Evolutionary conservation across 345 rosid genomes (phyloP), one percentile per base, ranked within the genome.

Genomic region (Eucalyptus viminalis): DNA sequence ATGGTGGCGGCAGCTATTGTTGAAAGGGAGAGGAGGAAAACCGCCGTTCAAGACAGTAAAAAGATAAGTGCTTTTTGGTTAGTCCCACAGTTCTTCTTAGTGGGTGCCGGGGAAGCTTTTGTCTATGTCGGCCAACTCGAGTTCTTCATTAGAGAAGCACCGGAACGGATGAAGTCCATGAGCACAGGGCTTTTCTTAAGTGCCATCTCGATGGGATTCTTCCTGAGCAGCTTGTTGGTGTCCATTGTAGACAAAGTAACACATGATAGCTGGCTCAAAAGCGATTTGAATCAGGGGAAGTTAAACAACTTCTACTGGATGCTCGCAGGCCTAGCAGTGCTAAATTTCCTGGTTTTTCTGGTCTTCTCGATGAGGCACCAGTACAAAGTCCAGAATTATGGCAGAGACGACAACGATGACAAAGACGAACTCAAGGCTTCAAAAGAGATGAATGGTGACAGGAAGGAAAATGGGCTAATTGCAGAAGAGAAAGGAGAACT

Each of bases 71-170:
- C 97, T 54, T 96, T 95, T 90, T 95, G 97, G 98, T 92, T 97
- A 72, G 92, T 97, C 45, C 95, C 96, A 4, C 99, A 97, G 86
- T 96, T 90, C 89, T 96, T 96, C 91, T 93, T 96, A 9, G 99
- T 96, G 16, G 99, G 99, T 56, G 95, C 97, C 0, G 99, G 99
- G n/a, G 99, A 97, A 87, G 98, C 99, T 15, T 97, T 97, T 89
- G 98, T 94, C 51, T 96, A 97, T 37, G 98, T 96, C 27, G 98
- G 99, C 86, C 97, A 97, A 44, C 99, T 97, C 44, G 98, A 97
- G 93, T 97, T 96, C 91, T 97, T 97, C 92, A 96, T 97, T 65
- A 93, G 97, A 58, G 99, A 96, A 91, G 97, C 98, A 54, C 99
- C 98, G 3, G 98, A 94, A 86, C 93, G 97, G 89, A 96, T 97